Percentiles rank a stretch among this genome's conserved stretches.
phyloP scores from a whole-genome alignment of 2,329 filamentous ascomycete genomes.

The Rhynchosporium graminicola region DNA sequence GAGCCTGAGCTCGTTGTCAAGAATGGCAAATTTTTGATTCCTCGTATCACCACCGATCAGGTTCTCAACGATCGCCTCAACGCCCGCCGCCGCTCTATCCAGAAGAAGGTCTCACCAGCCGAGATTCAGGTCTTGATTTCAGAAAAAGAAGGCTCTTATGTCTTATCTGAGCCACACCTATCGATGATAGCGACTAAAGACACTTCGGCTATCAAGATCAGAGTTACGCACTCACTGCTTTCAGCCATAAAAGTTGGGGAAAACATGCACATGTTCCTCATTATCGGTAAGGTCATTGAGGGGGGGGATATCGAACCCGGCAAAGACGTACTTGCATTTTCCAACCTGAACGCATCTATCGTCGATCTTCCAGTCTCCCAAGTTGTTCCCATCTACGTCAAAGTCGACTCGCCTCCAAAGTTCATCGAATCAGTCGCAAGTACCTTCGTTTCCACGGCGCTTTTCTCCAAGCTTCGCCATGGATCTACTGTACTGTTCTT shows the following conservation, averaged over 20 bases:
- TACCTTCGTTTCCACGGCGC: slow-evolving; percentile 19
- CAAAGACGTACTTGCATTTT: slow-evolving; percentile 22
- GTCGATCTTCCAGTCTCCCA: slow-evolving; percentile 17
- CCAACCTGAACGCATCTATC: slow-evolving; percentile 17
- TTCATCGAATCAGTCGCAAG: slow-evolving; percentile 22
- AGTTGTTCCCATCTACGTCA: slow-evolving; percentile 22
- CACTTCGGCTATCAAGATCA: slow-evolving; percentile 18
- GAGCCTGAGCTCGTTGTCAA: slow-evolving; percentile 21
- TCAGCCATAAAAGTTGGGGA: slow-evolving; percentile 19
- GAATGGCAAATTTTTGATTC: slow-evolving; percentile 20
- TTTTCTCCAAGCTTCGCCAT: slow-evolving; percentile 20
- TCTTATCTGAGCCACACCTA: slow-evolving; percentile 16
- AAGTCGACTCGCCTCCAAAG: slow-evolving; percentile 22
- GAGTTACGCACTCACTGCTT: slow-evolving; percentile 18
- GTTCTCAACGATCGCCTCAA: slow-evolving; percentile 19
- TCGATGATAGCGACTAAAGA: slow-evolving; percentile 12
- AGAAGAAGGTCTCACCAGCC: slow-evolving; percentile 17
- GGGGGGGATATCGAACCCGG: slow-evolving; percentile 15
- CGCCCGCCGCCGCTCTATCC: slow-evolving; percentile 18
- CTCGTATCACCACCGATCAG: slow-evolving; percentile 17
- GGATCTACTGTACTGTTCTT: slow-evolving; percentile 21
- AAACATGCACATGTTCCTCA: slow-evolving; percentile 20
- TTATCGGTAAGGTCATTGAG: slow-evolving; percentile 20
- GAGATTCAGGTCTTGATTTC: slow-evolving; percentile 17
- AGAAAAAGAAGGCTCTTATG: slow-evolving; percentile 14